phyloP scores from a whole-genome alignment of 1,139 yeast genomes.

The Sugiyamaella xylanicola region DNA sequence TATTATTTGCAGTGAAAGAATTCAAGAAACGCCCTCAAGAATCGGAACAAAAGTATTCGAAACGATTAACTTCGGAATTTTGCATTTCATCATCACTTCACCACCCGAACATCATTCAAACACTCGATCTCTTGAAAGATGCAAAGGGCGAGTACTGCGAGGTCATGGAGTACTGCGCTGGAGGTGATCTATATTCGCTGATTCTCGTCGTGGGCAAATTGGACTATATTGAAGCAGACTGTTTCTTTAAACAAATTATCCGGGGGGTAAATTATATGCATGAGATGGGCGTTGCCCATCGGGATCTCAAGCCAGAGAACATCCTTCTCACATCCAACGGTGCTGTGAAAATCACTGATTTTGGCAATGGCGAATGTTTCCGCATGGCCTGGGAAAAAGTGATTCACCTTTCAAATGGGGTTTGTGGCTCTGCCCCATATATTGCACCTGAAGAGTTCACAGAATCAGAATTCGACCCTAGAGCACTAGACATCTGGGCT shows the following conservation, averaged over 20 bases:
- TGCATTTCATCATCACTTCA: slow-evolving; percentile 79
- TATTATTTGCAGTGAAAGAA: slow-evolving; percentile 78
- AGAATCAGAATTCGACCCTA: slow-evolving; percentile 74
- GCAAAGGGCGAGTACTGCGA: slow-evolving; percentile 91
- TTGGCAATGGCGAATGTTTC: slow-evolving; percentile 93
- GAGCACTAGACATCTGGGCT: slow-evolving; percentile 93
- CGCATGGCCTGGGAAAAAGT: slow-evolving; percentile 95
- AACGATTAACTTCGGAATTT: slow-evolving; percentile 78
- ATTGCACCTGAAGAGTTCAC: slow-evolving; percentile 93
- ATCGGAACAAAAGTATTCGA: slow-evolving; percentile 58
- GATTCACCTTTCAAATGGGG: slow-evolving; percentile 75
- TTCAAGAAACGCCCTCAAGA: slow-evolving; percentile 61
- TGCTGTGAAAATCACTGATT: slow-evolving; percentile 82
- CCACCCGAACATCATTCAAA: slow-evolving; percentile 76
- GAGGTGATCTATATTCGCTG: slow-evolving; percentile 47
- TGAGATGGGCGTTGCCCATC: slow-evolving; percentile 92
- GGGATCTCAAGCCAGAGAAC: slow-evolving; percentile 93
- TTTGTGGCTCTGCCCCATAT: slow-evolving; percentile 90
- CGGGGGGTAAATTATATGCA: slow-evolving; percentile 94
- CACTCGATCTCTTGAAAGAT: slow-evolving; percentile 81
- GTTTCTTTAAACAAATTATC: slow-evolving; percentile 87
- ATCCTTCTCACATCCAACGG: slow-evolving; percentile 77
- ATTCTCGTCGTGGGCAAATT: slow-evolving; percentile 65
- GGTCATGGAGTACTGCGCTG: slow-evolving; percentile 50
- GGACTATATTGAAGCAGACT: slow-evolving; percentile 87